phyloP scores from a whole-genome alignment of 1,284 basidiomycete genomes.

The Cutaneotrichosporon sp. region DNA sequence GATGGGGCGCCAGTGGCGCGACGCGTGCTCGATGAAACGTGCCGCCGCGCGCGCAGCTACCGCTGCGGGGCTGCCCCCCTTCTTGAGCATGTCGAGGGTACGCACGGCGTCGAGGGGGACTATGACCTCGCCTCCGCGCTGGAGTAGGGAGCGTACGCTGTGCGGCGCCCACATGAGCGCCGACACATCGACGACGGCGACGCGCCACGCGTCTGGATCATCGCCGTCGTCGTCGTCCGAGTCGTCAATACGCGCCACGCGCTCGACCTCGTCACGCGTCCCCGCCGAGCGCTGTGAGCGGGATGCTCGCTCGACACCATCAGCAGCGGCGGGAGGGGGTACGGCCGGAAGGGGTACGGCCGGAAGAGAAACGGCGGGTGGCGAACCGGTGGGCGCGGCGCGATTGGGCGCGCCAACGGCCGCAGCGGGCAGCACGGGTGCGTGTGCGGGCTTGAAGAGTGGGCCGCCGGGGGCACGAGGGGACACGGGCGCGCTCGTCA shows the following conservation, averaged over 20 bases:
- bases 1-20: slow-evolving; percentile 30
- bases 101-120: slow-evolving; percentile 85
- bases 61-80: slow-evolving; percentile 70
- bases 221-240: slow-evolving; percentile 5
- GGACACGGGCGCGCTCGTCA: too few species aligned
- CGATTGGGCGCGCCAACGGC: too few species aligned
- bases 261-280: not conserved
- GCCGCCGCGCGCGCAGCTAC: slow-evolving; percentile 58
- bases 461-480: too few species aligned
- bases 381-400: too few species aligned
- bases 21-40: slow-evolving; percentile 45
- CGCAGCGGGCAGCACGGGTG: too few species aligned
- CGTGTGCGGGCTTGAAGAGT: too few species aligned
- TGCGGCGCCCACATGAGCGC: slow-evolving; percentile 77
- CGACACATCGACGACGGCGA: slow-evolving; percentile 74
- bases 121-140: slow-evolving; percentile 63
- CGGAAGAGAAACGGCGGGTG: not conserved
- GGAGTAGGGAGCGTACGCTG: slow-evolving; percentile 70
- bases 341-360: not conserved
- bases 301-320: too few species aligned
- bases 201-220: slow-evolving; percentile 12
- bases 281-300: not conserved
- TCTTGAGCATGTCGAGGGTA: slow-evolving; percentile 89
- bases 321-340: not conserved
- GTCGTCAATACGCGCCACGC: slow-evolving; percentile 9